These are phyloP conservation scores for Candida dubliniensis DNA, from an alignment of 1,139 yeast genomes.

Conservation along the genomic window DNA sequence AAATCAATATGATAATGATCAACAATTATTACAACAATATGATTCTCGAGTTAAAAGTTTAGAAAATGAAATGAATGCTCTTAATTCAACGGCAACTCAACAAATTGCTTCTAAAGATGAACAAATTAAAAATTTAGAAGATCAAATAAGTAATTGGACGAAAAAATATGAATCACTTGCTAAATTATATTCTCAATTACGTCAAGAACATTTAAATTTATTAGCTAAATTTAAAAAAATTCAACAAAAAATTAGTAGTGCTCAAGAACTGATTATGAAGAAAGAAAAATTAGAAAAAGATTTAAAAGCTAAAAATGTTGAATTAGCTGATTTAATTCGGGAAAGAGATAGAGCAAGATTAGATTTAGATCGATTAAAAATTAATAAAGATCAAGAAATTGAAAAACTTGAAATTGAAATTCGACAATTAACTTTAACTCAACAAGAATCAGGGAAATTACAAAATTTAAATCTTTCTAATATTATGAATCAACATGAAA, in stretches of 20 bases:
- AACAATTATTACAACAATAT: conserved; percentile 79
- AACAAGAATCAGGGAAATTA: conserved; percentile 63
- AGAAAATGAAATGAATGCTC: conserved; percentile 67
- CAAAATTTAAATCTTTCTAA: conserved; percentile 67
- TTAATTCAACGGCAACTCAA: conserved; percentile 66
- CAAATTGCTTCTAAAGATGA: conserved; percentile 81
- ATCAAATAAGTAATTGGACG: conserved; percentile 78
- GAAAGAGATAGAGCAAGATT: conserved; percentile 89
- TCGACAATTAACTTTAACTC: conserved; percentile 59
- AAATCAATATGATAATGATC: conserved; percentile 87
- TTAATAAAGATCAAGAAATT: conserved; percentile 64
- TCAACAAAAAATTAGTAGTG: conserved; percentile 88
- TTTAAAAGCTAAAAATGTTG: conserved; percentile 80
- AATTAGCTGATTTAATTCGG: conserved; percentile 83
- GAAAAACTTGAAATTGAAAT: conserved; percentile 68
- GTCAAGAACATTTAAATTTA: conserved; percentile 86
- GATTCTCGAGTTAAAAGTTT: conserved; percentile 82
- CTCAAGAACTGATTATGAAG: conserved; percentile 86
- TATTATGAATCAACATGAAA: conserved; percentile 62
- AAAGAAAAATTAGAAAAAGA: conserved; percentile 84
- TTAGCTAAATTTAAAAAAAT: conserved; percentile 78
- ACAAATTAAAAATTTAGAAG: conserved; percentile 65
- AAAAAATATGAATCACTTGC: conserved; percentile 88
- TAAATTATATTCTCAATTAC: conserved; percentile 82
- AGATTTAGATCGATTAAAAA: conserved; percentile 73